Evolutionary conservation across 176 grass and related monocot genomes (phyloP), one percentile per base, ranked within the genome.

Genomic region (Dactylis glomerata): DNA sequence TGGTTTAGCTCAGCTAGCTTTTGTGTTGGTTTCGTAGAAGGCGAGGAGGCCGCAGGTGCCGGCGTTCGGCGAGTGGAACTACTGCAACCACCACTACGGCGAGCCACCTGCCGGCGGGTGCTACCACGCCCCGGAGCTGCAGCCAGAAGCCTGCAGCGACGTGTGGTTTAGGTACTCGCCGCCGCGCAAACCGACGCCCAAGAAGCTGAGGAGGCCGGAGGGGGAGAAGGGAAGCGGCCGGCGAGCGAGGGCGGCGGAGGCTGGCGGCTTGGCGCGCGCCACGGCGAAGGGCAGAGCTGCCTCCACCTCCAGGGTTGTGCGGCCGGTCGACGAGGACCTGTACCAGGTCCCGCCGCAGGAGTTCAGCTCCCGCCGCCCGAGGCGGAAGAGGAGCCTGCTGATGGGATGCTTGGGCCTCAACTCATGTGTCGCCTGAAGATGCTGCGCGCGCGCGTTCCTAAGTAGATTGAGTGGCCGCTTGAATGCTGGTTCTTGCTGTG

Each of bases 51-150:
- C 68, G 28, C 87, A 89, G 68, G 76, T 84, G 46, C 67, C 68
- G 47, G 68, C 87, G 46, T 89, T 89, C 68, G 82, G 87, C 46
- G 81, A 80, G 82, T 84, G 87, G 82, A 84, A 89, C 87, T 85
- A 89, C 87, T 79, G 14, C 82, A 47, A 33, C 76, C 27, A 50
- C 57, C 34, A n/a, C 46, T 2, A 81, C 62, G 34, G 44, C 9
- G 32, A 54, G 33, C 81, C 33, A 14, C 78, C 72, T 26, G 38
- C 47, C 26, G 59, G 74, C 10, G 66, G 42, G 17, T 78, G 81
- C 65, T 73, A n/a, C 72, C 3, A 27, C 52, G 28, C 20, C 44
- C 3, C 73, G 8, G 55, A 10, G n/a, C 57, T 5, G 3, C n/a
- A n/a, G n/a, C n/a, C n/a, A n/a, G n/a, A n/a, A n/a, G n/a, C n/a